Conservation (phyloP, 257 asterid genomes). For the Scutellaria galericulata region DNA sequence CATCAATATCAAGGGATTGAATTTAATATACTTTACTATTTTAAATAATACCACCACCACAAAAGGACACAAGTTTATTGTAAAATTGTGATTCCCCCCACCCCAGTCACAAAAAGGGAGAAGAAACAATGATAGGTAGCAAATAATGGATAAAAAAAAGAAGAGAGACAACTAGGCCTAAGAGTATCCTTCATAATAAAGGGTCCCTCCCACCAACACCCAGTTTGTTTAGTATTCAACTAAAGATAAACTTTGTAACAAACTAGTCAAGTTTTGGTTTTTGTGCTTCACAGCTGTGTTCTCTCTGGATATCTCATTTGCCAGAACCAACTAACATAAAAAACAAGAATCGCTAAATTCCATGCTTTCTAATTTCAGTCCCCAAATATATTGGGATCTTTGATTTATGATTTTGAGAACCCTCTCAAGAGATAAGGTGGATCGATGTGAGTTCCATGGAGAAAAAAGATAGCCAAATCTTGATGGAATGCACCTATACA, state of each 20-base stretch:
- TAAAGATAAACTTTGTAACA: neutral
- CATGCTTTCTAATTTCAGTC: too few species aligned
- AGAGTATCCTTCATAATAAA: neutral
- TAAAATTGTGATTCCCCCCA: neutral
- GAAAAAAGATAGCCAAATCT: too few species aligned
- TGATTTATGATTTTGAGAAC: too few species aligned
- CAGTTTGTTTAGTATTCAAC: neutral
- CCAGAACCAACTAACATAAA: neutral
- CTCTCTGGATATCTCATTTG: constrained; percentile 11
- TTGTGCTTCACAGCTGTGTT: constrained; percentile 30
- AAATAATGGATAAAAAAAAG: neutral
- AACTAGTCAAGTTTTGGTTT: neutral
- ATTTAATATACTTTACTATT: neutral
- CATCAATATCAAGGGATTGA: neutral
- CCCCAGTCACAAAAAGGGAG: neutral
- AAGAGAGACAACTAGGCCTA: neutral
- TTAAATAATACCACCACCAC: neutral
- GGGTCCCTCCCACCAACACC: neutral
- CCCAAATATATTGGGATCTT: too few species aligned
- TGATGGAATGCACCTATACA: too few species aligned
- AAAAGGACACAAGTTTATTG: neutral
- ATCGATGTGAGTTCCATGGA: too few species aligned
- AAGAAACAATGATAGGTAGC: neutral
- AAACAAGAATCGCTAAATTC: too few species aligned
- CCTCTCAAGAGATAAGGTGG: too few species aligned